phyloP scores from a whole-genome alignment of 768 basidiomycete genomes.

The Daedalea quercina region DNA sequence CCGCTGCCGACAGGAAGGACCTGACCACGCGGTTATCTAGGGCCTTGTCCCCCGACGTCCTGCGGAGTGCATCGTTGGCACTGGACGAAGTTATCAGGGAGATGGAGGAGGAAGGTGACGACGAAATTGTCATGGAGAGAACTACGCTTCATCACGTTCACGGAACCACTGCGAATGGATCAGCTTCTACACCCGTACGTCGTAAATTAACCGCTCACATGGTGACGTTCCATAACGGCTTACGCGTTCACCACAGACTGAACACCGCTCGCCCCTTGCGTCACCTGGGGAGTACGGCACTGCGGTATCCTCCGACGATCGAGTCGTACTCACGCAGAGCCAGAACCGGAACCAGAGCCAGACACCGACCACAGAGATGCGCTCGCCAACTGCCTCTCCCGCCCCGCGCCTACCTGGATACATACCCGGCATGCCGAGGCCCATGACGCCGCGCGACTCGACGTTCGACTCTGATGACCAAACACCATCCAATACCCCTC shows the following conservation, averaged over 20 bases:
- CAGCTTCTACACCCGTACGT: background rate
- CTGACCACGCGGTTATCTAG: conserved; percentile 38
- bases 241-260: conserved; percentile 10
- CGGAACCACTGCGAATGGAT: background rate
- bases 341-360: too few relatives aligned
- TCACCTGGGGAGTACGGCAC: conserved; percentile 41
- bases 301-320: conserved; percentile 64
- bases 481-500: conserved; percentile 66
- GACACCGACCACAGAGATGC: conserved; percentile 47
- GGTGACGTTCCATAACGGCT: background rate
- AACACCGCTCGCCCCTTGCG: conserved; percentile 12
- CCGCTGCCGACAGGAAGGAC: conserved; percentile 4
- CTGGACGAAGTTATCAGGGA: conserved; percentile 72
- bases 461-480: conserved; percentile 64
- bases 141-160: conserved; percentile 29
- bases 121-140: conserved; percentile 71
- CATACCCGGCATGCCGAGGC: conserved; percentile 85
- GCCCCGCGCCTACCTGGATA: conserved; percentile 67
- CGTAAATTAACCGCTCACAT: background rate
- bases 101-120: conserved; percentile 55
- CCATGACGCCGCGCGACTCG: conserved; percentile 80
- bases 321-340: conserved; percentile 40
- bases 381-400: conserved; percentile 45
- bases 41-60: conserved; percentile 41
- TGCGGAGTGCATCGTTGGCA: conserved; percentile 66